phyloP scores from a whole-genome alignment of 106 monocot species.

The Allium sativum region DNA sequence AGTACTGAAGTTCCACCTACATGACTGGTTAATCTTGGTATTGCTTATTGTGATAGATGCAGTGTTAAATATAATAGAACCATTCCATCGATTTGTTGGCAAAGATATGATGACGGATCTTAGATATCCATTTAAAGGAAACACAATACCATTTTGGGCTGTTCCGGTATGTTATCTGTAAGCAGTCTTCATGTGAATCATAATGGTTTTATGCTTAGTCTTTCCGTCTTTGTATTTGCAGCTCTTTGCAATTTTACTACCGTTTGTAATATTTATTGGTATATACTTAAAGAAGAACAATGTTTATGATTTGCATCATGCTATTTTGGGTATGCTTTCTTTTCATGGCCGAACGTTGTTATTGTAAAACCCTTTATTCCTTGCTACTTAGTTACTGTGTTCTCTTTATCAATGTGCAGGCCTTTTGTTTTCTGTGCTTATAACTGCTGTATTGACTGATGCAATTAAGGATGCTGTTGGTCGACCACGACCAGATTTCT shows the following conservation, averaged over 20 bases:
- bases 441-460: conserved; percentile 87
- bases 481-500: conserved; percentile 85
- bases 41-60: conserved; percentile 47
- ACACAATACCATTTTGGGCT: conserved; percentile 82
- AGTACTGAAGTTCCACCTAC: conserved; percentile 65
- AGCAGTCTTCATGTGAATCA: background rate
- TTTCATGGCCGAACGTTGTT: background rate
- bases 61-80: conserved; percentile 62
- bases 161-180: conserved; percentile 49
- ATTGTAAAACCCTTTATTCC: too few relatives aligned
- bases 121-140: conserved; percentile 63
- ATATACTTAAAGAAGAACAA: conserved; percentile 72
- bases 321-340: conserved; percentile 47
- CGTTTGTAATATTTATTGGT: conserved; percentile 38
- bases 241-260: conserved; percentile 54
- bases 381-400: too few relatives aligned
- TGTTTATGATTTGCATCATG: conserved; percentile 89
- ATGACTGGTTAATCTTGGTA: conserved; percentile 75
- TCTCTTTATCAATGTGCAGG: too few relatives aligned
- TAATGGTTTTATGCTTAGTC: background rate
- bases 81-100: conserved; percentile 81
- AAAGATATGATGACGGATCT: conserved; percentile 68
- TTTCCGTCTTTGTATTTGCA: conserved; percentile 10
- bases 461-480: conserved; percentile 93
- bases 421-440: conserved; percentile 76